Conservation (phyloP, 805 yeast species). For the Kodamaea hsintzibuensis region DNA sequence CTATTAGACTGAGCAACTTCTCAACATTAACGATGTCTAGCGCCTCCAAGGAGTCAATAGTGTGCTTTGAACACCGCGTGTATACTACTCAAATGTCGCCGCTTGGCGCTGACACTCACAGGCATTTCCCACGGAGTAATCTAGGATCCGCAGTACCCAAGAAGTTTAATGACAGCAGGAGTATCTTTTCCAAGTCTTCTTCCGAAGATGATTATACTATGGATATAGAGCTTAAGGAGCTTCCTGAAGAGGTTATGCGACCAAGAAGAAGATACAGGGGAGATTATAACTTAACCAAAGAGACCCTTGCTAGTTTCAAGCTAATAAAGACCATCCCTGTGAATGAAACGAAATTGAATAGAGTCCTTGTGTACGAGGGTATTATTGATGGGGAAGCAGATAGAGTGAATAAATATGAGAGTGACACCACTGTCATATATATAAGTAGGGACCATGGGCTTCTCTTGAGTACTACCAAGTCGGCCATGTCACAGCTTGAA, state of each 20-base stretch:
- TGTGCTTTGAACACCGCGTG: neutral
- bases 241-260: slow-evolving; percentile 4
- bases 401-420: slow-evolving; percentile 6
- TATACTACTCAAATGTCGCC: neutral
- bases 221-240: slow-evolving; percentile 10
- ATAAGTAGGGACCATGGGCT: slow-evolving; percentile 10
- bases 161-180: neutral
- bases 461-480: neutral
- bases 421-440: slow-evolving; percentile 4
- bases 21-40: neutral
- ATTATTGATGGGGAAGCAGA: slow-evolving; percentile 6
- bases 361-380: slow-evolving; percentile 8
- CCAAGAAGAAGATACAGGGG: slow-evolving; percentile 8
- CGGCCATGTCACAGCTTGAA: neutral
- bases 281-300: slow-evolving; percentile 4
- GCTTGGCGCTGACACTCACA: neutral
- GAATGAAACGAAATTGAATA: neutral
- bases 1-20: neutral
- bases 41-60: neutral
- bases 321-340: slow-evolving; percentile 3
- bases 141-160: neutral
- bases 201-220: neutral
- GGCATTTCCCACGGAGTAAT: neutral
- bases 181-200: neutral
- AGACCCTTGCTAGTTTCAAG: slow-evolving; percentile 2